Conservation (phyloP, 495 filamentous ascomycete genomes). For the Elasticomyces elasticus region DNA sequence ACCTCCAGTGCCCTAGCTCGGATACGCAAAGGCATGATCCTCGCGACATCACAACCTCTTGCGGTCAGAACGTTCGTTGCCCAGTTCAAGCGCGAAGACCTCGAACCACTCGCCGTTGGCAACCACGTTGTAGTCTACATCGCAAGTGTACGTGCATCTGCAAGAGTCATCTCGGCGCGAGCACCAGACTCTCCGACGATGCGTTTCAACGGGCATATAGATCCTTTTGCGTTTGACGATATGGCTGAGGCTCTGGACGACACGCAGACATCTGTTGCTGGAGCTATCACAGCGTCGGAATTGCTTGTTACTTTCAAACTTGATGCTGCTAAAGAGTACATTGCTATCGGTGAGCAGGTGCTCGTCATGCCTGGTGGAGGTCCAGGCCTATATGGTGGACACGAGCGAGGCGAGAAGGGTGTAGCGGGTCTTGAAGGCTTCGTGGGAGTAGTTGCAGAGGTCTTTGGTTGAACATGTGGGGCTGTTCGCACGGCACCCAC, state of each 20-base stretch:
- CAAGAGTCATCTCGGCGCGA: slow-evolving; percentile 49
- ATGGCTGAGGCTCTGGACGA: slow-evolving; percentile 30
- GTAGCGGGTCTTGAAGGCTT: slow-evolving; percentile 55
- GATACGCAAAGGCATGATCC: slow-evolving; percentile 76
- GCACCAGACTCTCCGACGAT: slow-evolving; percentile 30
- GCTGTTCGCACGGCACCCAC: background rate
- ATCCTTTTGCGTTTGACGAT: slow-evolving; percentile 58
- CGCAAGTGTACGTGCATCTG: slow-evolving; percentile 73
- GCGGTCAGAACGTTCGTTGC: slow-evolving; percentile 47
- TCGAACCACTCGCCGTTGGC: slow-evolving; percentile 39
- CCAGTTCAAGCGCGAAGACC: slow-evolving; percentile 23
- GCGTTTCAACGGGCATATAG: slow-evolving; percentile 18
- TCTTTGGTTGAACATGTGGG: background rate
- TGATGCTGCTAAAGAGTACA: slow-evolving; percentile 67
- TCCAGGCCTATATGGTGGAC: slow-evolving; percentile 37
- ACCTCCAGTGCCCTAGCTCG: slow-evolving; percentile 33
- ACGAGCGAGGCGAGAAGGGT: slow-evolving; percentile 46
- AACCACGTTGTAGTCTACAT: slow-evolving; percentile 70
- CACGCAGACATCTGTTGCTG: slow-evolving; percentile 18
- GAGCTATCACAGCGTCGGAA: slow-evolving; percentile 5
- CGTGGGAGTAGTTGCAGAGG: slow-evolving; percentile 51
- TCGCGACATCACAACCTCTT: slow-evolving; percentile 48
- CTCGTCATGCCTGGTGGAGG: slow-evolving; percentile 63
- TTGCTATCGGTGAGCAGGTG: slow-evolving; percentile 69
- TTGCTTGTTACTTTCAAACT: slow-evolving; percentile 68